These are phyloP conservation scores for Cyclotella choctawhatcheeana DNA, from an alignment of 108 stramenopile species.

Conservation along the genomic window DNA sequence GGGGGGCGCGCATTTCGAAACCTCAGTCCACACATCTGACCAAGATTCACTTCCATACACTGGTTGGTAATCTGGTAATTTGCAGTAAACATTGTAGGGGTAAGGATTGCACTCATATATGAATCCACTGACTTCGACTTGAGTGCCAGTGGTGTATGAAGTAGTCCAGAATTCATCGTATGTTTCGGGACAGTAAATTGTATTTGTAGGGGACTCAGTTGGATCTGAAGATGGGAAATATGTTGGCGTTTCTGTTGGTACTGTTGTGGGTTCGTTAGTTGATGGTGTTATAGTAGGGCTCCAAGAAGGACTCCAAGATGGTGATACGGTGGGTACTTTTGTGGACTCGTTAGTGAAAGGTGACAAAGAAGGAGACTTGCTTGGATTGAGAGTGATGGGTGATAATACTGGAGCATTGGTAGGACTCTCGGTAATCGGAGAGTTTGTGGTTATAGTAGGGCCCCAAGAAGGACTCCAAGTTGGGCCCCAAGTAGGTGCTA, in stretches of 20 bases:
- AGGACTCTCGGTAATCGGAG: background rate
- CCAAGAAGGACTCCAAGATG: too few relatives aligned
- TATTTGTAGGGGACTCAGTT: background rate
- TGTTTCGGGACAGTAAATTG: constrained; percentile 1
- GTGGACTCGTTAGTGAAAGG: too few relatives aligned
- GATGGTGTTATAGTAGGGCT: too few relatives aligned
- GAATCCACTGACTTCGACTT: constrained; percentile 12
- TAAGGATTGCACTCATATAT: constrained; percentile 23
- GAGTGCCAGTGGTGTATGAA: constrained; percentile 1
- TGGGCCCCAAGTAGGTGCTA: too few relatives aligned
- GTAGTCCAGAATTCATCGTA: constrained; percentile 6
- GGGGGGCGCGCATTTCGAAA: background rate
- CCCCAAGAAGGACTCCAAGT: too few relatives aligned
- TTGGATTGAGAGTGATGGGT: too few relatives aligned
- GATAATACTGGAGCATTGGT: background rate
- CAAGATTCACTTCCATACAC: constrained; percentile 1
- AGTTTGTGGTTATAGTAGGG: background rate
- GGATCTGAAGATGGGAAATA: too few relatives aligned
- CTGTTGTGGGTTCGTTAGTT: too few relatives aligned
- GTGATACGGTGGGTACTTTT: too few relatives aligned
- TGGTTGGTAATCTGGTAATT: constrained; percentile 7
- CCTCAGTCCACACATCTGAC: constrained; percentile 6
- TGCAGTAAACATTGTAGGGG: constrained; percentile 15
- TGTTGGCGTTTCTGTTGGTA: too few relatives aligned
- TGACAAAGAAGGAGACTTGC: too few relatives aligned